phyloP scores from a whole-genome alignment of 768 basidiomycete genomes.

The Naganishia randhawae region DNA sequence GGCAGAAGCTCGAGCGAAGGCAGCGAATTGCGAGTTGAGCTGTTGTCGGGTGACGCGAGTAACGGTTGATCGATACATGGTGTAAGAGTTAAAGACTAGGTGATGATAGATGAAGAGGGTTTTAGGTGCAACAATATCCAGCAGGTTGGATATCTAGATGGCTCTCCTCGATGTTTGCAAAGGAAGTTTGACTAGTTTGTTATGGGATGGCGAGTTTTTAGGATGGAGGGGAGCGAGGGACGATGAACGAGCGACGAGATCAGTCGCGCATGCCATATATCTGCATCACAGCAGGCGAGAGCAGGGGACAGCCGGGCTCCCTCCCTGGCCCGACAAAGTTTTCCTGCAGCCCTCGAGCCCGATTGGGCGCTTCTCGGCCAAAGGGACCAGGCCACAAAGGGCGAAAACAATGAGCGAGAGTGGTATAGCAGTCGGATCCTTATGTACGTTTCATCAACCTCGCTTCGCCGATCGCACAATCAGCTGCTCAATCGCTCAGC shows the following conservation, averaged over 20 bases:
- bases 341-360: neutral
- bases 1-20: neutral
- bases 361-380: neutral
- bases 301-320: neutral
- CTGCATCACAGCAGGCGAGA: neutral
- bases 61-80: constrained; percentile 8
- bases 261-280: neutral
- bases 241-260: neutral
- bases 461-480: constrained; percentile 1
- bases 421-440: constrained; percentile 1
- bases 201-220: neutral
- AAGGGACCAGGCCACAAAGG: neutral
- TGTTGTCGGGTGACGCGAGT: constrained; percentile 8
- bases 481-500: too few relatives aligned
- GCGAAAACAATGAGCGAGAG: constrained; percentile 1
- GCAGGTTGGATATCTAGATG: neutral
- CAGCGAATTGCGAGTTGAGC: neutral
- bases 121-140: neutral
- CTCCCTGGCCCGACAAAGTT: neutral
- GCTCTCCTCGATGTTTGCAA: neutral
- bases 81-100: too few relatives aligned
- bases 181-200: neutral
- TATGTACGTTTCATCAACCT: neutral
- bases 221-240: neutral
- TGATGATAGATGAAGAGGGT: neutral